Conservation (phyloP, 495 filamentous ascomycete genomes). For the Cercophora newfieldiana region DNA sequence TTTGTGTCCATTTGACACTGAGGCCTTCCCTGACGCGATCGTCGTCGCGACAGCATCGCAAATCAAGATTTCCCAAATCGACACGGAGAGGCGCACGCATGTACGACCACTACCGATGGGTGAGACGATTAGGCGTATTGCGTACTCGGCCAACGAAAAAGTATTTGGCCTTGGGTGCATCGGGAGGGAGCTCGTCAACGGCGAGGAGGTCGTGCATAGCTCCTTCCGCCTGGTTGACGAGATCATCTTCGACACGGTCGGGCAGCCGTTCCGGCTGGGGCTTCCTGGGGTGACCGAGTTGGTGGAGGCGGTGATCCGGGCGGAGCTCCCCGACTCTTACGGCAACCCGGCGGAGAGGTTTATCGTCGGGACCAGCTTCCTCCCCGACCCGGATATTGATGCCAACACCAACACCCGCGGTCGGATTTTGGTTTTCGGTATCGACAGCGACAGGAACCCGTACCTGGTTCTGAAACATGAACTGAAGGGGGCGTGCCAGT, state of each 20-base stretch:
- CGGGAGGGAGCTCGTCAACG: conserved; percentile 52
- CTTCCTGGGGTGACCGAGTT: conserved; percentile 67
- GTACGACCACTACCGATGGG: conserved; percentile 74
- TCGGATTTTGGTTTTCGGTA: conserved; percentile 79
- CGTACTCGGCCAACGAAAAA: conserved; percentile 77
- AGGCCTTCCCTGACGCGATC: conserved; percentile 77
- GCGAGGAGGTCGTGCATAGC: conserved; percentile 50
- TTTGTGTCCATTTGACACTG: conserved; percentile 78
- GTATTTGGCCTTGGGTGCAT: conserved; percentile 88
- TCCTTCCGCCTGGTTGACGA: conserved; percentile 57
- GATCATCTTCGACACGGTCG: conserved; percentile 47
- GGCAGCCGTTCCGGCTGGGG: conserved; percentile 42
- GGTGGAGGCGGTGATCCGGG: conserved; percentile 80
- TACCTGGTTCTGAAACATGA: conserved; percentile 63
- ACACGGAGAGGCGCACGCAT: conserved; percentile 83
- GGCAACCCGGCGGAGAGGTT: conserved; percentile 75
- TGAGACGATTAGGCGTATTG: conserved; percentile 83
- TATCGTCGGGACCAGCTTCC: conserved; percentile 79
- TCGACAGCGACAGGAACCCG: conserved; percentile 70
- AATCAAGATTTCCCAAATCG: conserved; percentile 78
- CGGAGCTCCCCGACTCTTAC: conserved; percentile 64
- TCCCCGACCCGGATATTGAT: conserved; percentile 56
- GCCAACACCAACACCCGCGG: conserved; percentile 56
- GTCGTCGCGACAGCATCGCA: conserved; percentile 75
- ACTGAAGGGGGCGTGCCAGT: conserved; percentile 76